These are phyloP conservation scores for Globisporangium splendens DNA, from an alignment of 352 stramenopile species.

Conservation along the genomic window DNA sequence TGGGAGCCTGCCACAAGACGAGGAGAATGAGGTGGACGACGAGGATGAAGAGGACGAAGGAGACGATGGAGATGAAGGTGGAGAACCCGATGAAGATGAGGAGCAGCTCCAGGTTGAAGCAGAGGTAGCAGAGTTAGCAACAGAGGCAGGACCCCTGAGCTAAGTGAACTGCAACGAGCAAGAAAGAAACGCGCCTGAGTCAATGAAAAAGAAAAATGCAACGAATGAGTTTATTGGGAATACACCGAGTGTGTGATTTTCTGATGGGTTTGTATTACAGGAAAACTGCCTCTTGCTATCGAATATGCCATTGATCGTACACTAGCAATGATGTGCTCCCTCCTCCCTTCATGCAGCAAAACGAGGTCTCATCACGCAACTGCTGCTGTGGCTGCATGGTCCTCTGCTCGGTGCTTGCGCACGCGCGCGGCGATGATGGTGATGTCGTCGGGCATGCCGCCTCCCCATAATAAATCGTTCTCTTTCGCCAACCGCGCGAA, in stretches of 20 bases:
- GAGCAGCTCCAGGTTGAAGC: slow-evolving; percentile 9
- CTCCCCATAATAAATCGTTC: slow-evolving; percentile 97
- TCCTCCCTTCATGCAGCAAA: too few relatives aligned
- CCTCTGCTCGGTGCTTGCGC: slow-evolving; percentile 35
- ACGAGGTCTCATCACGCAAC: too few relatives aligned
- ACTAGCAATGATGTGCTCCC: too few relatives aligned
- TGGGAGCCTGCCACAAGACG: slow-evolving; percentile 11
- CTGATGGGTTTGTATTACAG: too few relatives aligned
- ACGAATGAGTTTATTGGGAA: too few relatives aligned
- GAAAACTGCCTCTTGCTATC: too few relatives aligned
- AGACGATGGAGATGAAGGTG: slow-evolving; percentile 31
- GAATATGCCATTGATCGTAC: too few relatives aligned
- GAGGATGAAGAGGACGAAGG: slow-evolving; percentile 24
- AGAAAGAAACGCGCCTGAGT: too few relatives aligned
- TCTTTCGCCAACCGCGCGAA: slow-evolving; percentile 97
- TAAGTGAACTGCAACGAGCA: too few relatives aligned
- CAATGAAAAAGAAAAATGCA: too few relatives aligned
- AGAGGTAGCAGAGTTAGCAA: slow-evolving; percentile 9
- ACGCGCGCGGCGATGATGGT: slow-evolving; percentile 74
- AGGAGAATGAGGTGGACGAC: slow-evolving; percentile 22
- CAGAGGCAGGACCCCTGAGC: neutral
- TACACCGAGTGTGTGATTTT: too few relatives aligned
- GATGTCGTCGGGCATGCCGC: slow-evolving; percentile 91
- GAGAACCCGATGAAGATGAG: slow-evolving; percentile 17
- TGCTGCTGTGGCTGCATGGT: slow-evolving; percentile 19